Evolutionary conservation across 2,329 filamentous ascomycete species (phyloP), one percentile per base, ranked within the genome.

Genomic region (Aspergillus sp.): DNA sequence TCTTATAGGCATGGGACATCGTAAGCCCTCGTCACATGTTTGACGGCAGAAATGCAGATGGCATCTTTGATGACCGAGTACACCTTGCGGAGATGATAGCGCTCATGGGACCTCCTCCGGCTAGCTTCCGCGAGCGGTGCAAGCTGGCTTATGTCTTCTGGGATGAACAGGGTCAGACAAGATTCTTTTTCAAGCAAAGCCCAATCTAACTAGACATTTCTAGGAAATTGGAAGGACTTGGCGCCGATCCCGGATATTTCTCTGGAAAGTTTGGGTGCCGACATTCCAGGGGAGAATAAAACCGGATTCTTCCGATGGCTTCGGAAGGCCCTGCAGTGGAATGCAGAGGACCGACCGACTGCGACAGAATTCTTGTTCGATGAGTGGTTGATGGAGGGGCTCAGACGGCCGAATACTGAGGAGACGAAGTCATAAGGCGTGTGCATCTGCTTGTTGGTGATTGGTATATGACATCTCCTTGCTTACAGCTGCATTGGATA

Each of bases 291-390:
- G 15, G 61, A 70, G n/a, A 65, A 72, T 39, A 68, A 63, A 47
- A 63, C 65, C 4, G 52, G 59, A 17, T 68, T 74, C 57, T 58
- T 74, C 15, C 49, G 54, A 0, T 69, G 72, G 41, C 60, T 74
- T 23, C 63, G 70, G 13, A 70, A 64, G 55, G 70, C 72, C 38
- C 51, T 74, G 56, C 61, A 65, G 39, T 74, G 72, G 73, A 57
- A 61, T 45, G 63, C 65, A 2, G 58, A 57, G 32, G 65, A 70
- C 23, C 30, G 70, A 21, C 67, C 69, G 3, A 62, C 67, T 21
- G 76, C 72, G 30, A 67, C 67, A 58, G 70, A 79, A 28, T 60
- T 79, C 30, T 60, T 79, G 36, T 63, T 71, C 30, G 77, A 79
- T 63, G 65, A 69, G 23, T 79, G 76, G 75, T 72, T 78, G 67